These are phyloP conservation scores for Castanopsis chinensis DNA, from an alignment of 306 rosid species.

Conservation along the genomic window DNA sequence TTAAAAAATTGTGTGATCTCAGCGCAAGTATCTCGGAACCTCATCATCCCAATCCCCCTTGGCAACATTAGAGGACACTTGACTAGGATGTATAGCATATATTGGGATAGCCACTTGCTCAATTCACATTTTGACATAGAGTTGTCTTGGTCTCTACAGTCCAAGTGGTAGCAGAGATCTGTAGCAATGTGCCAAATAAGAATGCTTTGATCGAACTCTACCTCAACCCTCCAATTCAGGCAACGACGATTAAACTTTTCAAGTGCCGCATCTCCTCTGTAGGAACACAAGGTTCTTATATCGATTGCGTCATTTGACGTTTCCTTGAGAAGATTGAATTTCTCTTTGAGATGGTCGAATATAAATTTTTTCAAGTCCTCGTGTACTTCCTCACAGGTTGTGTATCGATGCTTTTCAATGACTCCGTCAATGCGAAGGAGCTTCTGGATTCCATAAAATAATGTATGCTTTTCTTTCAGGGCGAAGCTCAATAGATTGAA, in stretches of 20 bases:
- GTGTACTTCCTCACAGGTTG: background rate
- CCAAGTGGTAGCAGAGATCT: background rate
- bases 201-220: background rate
- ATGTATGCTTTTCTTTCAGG: background rate
- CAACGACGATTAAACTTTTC: background rate
- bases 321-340: background rate
- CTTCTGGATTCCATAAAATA: background rate
- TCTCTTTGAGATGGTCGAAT: background rate
- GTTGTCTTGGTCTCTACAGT: background rate
- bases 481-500: too few relatives aligned
- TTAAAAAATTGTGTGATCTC: background rate
- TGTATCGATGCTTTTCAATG: background rate
- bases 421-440: background rate
- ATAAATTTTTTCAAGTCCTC: background rate
- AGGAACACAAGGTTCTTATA: background rate
- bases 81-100: background rate
- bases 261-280: background rate
- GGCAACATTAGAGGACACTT: constrained; percentile 1
- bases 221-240: too few relatives aligned
- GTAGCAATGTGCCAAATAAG: background rate
- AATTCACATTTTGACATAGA: background rate
- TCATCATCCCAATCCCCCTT: background rate
- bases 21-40: background rate
- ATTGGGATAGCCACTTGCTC: background rate
- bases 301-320: background rate